A percentile compares a stretch with the other conserved stretches of the same genome.
These are phyloP conservation scores for Pichia sp. DNA, from an alignment of 1,139 yeast genomes.

Conservation along the genomic window DNA sequence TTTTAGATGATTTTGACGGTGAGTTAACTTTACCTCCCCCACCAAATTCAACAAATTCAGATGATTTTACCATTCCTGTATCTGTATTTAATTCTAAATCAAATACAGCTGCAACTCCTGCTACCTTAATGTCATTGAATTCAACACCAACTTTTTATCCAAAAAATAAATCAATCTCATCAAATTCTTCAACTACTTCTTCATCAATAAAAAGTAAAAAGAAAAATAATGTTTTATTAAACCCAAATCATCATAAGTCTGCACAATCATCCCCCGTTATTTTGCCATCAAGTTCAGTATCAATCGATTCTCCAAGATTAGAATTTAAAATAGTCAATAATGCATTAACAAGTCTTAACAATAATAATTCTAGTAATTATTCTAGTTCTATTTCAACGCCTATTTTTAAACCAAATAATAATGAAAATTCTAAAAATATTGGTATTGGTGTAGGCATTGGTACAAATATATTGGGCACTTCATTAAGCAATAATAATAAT, in stretches of 20 bases:
- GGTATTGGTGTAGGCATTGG: too few species aligned
- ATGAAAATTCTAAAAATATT: too few species aligned
- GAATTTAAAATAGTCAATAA: slow-evolving; percentile 1
- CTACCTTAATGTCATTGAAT: slow-evolving; percentile 22
- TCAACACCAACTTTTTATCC: slow-evolving; percentile 4
- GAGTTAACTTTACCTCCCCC: slow-evolving; percentile 28
- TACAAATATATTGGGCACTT: too few species aligned
- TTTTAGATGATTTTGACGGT: slow-evolving; percentile 23
- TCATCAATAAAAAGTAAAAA: background rate
- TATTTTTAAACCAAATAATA: too few species aligned
- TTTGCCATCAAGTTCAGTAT: slow-evolving; percentile 23
- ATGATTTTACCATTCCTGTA: background rate
- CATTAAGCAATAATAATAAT: too few species aligned
- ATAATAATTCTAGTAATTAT: too few species aligned
- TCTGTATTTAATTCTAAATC: too few species aligned
- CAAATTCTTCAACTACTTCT: background rate
- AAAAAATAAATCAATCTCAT: background rate
- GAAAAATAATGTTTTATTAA: slow-evolving; percentile 27
- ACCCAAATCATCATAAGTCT: slow-evolving; percentile 35
- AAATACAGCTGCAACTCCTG: too few species aligned
- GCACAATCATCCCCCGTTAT: slow-evolving; percentile 34
- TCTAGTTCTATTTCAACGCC: slow-evolving; percentile 6
- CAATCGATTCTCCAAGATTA: slow-evolving; percentile 1
- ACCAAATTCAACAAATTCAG: slow-evolving; percentile 9
- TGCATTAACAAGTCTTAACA: too few species aligned